These are phyloP conservation scores for Claviceps sp. DNA, from an alignment of 2,329 filamentous ascomycete species.

Conservation along the genomic window DNA sequence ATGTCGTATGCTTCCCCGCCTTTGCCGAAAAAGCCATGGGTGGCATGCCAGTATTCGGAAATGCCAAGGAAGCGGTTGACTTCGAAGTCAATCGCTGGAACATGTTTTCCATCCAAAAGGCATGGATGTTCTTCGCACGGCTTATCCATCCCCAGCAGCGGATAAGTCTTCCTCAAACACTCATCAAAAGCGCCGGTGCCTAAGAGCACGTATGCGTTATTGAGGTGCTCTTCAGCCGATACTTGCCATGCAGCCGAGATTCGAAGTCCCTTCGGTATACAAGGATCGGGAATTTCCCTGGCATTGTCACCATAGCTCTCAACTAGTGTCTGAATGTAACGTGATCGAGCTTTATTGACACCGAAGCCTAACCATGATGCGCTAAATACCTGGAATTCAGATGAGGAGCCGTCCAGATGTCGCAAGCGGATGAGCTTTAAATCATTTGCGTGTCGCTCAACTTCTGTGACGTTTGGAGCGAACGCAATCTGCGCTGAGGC, in stretches of 20 bases:
- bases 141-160: constrained; percentile 78
- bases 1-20: constrained; percentile 79
- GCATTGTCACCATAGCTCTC: constrained; percentile 46
- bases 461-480: constrained; percentile 83
- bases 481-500: constrained; percentile 97
- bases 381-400: constrained; percentile 85
- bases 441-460: constrained; percentile 78
- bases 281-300: constrained; percentile 75
- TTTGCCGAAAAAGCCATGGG: constrained; percentile 80
- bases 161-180: constrained; percentile 70
- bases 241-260: constrained; percentile 54
- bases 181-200: constrained; percentile 82
- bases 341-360: constrained; percentile 79
- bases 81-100: constrained; percentile 90
- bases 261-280: constrained; percentile 65
- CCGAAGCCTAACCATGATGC: constrained; percentile 96
- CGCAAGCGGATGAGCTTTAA: constrained; percentile 76
- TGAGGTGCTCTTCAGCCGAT: constrained; percentile 17
- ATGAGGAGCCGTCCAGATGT: constrained; percentile 60
- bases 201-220: constrained; percentile 41
- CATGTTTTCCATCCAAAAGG: constrained; percentile 79
- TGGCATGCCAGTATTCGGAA: constrained; percentile 98
- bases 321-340: constrained; percentile 68
- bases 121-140: constrained; percentile 75
- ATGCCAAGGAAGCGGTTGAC: constrained; percentile 97